A percentile compares a stretch with the other conserved stretches of the same genome.
Evolutionary conservation across 1,284 basidiomycete genomes (phyloP).

Genomic region (Heliocybe sulcata): DNA sequence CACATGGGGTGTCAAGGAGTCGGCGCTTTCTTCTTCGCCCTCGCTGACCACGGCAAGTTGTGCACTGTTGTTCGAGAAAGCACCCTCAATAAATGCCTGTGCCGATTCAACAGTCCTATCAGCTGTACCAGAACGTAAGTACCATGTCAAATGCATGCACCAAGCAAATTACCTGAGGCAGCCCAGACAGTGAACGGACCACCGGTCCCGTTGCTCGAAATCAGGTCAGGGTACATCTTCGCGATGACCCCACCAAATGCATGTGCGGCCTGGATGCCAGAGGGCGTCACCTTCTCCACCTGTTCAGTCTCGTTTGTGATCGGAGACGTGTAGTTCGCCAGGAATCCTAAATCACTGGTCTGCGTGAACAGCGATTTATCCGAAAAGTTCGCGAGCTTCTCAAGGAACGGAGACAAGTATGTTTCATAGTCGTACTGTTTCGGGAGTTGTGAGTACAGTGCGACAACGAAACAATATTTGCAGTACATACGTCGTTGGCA

Average conservation of each 20-base stretch:
- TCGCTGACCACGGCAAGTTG: slow-evolving; percentile 12
- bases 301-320: slow-evolving; percentile 15
- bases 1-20: slow-evolving; percentile 16
- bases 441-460: too few relatives aligned
- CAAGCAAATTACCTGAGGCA: slow-evolving; percentile 9
- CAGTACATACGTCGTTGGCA: slow-evolving; percentile 13
- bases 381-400: slow-evolving; percentile 13
- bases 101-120: slow-evolving; percentile 11
- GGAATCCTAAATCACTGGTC: slow-evolving; percentile 7
- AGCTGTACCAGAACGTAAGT: background rate
- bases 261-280: slow-evolving; percentile 11
- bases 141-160: background rate
- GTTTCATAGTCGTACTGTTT: slow-evolving; percentile 14
- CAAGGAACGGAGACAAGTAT: slow-evolving; percentile 13
- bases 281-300: slow-evolving; percentile 15
- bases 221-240: slow-evolving; percentile 8
- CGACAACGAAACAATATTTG: background rate
- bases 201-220: slow-evolving; percentile 5
- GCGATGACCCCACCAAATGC: slow-evolving; percentile 13
- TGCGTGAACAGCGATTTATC: slow-evolving; percentile 8
- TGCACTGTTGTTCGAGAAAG: slow-evolving; percentile 1
- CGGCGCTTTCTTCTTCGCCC: slow-evolving; percentile 12
- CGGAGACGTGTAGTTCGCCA: slow-evolving; percentile 10
- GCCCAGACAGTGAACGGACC: slow-evolving; percentile 12
- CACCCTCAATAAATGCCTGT: slow-evolving; percentile 12